phyloP scores from a whole-genome alignment of 306 rosid genomes.

The Lagenaria siceraria region DNA sequence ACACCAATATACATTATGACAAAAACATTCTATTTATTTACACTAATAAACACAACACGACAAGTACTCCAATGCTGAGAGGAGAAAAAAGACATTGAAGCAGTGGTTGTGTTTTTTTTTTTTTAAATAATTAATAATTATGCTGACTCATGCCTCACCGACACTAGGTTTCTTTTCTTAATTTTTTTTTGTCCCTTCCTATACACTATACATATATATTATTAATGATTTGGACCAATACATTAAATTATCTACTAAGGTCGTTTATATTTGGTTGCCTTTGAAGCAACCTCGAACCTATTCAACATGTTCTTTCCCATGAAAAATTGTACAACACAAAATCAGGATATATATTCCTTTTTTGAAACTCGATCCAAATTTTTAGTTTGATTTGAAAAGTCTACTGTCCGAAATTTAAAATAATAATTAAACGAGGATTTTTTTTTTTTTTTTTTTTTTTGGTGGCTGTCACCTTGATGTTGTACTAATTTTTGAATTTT shows the following conservation, averaged over 20 bases:
- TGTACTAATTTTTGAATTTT: too few relatives aligned
- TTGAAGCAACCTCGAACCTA: background rate
- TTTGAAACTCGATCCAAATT: background rate
- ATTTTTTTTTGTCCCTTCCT: background rate
- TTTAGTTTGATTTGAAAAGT: background rate
- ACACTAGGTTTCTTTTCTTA: background rate
- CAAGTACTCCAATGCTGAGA: background rate
- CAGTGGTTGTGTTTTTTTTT: background rate
- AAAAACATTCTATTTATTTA: constrained; percentile 6
- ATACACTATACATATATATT: background rate
- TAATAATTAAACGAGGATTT: too few relatives aligned
- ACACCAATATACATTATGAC: background rate
- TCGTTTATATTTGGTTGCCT: background rate
- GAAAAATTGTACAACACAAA: background rate
- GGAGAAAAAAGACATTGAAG: background rate
- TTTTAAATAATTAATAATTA: too few relatives aligned
- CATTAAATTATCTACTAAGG: background rate
- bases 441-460: too few relatives aligned
- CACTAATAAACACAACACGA: background rate
- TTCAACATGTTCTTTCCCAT: background rate
- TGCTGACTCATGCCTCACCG: constrained; percentile 6
- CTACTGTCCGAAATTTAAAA: background rate
- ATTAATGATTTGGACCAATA: background rate
- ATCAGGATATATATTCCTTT: background rate
- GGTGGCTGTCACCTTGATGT: background rate